Evolutionary conservation across 2,329 filamentous ascomycete species (phyloP), one percentile per base, ranked within the genome.

Genomic region (Claviceps purpurea): DNA sequence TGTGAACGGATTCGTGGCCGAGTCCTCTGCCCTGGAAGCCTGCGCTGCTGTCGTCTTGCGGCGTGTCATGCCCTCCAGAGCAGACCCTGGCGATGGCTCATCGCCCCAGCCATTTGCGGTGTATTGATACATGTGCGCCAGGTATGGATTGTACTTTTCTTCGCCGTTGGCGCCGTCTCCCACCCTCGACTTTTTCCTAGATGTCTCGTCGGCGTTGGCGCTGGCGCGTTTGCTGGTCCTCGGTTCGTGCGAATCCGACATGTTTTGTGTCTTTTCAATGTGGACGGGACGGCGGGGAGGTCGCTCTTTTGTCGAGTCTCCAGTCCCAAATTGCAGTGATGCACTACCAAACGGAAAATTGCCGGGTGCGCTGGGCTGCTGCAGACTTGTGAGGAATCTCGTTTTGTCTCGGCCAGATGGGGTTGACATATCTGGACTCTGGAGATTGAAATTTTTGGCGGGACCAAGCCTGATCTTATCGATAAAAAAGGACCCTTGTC

Each of bases 1-100:
- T 48, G 83, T 98, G 74, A 96, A 96, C 22, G 91, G 85, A 65
- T 96, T 98, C 59, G 75, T 69, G 20, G 89, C 84, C 14, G 83
- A 80, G 70, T 95, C 81, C 71, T 98, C 93, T 2, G 84, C 85
- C 61, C 74, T 72, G 57, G 75, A 70, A 3, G 89, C 89, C 70
- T 89, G 78, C 56, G 77, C 74, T 5, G 89, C 82, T 2, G 89
- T 97, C 1, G 89, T 94, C 53, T 81, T 70, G 67, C 95, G 89
- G 58, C 87, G 82, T 67, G 78, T 81, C 69, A 96, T 82, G 54
- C 77, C 74, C 43, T 76, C 74, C 52, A 95, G 73, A 47, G 76
- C 71, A 30, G 77, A 75, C 50, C 69, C 65, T 13, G 45, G 18
- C 5, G 53, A 40, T 40, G 45, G 30, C 47, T 50, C 50, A 52